These are phyloP conservation scores for Tylopilus sp. DNA, from an alignment of 1,284 basidiomycete species.

Conservation along the genomic window DNA sequence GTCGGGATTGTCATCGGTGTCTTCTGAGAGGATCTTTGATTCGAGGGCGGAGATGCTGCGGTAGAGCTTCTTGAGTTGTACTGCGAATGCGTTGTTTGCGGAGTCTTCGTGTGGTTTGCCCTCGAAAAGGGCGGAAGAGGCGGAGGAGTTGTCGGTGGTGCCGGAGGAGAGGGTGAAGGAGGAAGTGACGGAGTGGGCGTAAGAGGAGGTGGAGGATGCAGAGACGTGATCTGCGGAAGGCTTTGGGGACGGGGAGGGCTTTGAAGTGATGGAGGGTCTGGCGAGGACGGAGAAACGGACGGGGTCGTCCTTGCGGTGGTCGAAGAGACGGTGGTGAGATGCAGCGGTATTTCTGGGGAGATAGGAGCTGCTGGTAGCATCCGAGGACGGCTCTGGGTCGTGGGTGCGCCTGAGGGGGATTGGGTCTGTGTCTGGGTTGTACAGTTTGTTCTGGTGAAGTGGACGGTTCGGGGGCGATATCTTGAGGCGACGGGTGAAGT, in stretches of 20 bases:
- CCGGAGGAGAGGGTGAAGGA: conserved; percentile 70
- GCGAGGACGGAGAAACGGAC: conserved; percentile 68
- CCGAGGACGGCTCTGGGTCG: conserved; percentile 61
- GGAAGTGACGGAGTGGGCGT: conserved; percentile 66
- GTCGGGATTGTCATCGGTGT: conserved; percentile 48
- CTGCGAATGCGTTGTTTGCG: conserved; percentile 64
- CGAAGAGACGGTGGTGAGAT: conserved; percentile 65
- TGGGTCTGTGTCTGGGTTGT: conserved; percentile 68
- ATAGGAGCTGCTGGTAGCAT: conserved; percentile 50
- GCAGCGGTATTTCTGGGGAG: conserved; percentile 39
- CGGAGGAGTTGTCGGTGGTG: conserved; percentile 68
- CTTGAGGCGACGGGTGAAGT: conserved; percentile 65
- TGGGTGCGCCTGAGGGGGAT: conserved; percentile 56
- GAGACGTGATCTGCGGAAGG: conserved; percentile 66
- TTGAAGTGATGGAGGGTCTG: conserved; percentile 43
- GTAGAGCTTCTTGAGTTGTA: conserved; percentile 79
- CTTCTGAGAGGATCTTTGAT: conserved; percentile 64
- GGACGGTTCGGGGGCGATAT: conserved; percentile 50
- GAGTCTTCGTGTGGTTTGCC: conserved; percentile 48
- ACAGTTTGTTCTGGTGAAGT: conserved; percentile 50
- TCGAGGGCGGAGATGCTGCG: conserved; percentile 72
- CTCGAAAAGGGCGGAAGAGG: conserved; percentile 64
- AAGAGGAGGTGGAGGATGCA: conserved; percentile 73
- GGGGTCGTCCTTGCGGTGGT: conserved; percentile 81
- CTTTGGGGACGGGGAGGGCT: conserved; percentile 50